These are phyloP conservation scores for Cornus controversa DNA, from an alignment of 148 eudicot genomes.

Conservation along the genomic window DNA sequence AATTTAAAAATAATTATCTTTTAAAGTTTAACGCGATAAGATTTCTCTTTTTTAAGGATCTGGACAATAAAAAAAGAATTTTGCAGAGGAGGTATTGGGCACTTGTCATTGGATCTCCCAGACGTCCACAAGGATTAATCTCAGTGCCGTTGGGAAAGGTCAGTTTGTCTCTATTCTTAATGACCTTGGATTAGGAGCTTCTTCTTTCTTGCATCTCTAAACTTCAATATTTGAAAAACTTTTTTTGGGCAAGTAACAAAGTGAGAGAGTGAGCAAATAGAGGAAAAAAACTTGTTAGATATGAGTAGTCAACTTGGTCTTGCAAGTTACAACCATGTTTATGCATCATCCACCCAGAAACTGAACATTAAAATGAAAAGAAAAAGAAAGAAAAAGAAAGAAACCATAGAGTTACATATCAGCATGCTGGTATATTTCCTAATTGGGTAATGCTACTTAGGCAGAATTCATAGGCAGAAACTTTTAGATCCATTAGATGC, in stretches of 20 bases:
- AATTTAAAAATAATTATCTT: no score
- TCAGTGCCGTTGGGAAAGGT: conserved; percentile 79
- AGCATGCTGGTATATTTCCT: neutral
- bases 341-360: neutral
- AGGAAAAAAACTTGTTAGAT: neutral
- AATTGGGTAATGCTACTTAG: no score
- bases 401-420: neutral
- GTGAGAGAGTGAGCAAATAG: no score
- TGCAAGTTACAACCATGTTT: neutral
- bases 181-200: neutral
- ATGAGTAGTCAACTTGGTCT: neutral
- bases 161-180: neutral
- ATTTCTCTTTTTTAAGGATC: conserved; percentile 27
- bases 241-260: no score
- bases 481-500: no score
- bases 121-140: conserved; percentile 58
- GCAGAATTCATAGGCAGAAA: no score
- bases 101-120: conserved; percentile 88
- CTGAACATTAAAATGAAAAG: neutral
- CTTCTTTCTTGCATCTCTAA: neutral
- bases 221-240: neutral
- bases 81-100: conserved; percentile 90
- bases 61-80: conserved; percentile 35
- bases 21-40: neutral
- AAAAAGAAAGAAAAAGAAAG: no score